A percentile compares a stretch with the other conserved stretches of the same genome.
Evolutionary conservation across 805 yeast species (phyloP).

Genomic region (Clavispora phyllophila): DNA sequence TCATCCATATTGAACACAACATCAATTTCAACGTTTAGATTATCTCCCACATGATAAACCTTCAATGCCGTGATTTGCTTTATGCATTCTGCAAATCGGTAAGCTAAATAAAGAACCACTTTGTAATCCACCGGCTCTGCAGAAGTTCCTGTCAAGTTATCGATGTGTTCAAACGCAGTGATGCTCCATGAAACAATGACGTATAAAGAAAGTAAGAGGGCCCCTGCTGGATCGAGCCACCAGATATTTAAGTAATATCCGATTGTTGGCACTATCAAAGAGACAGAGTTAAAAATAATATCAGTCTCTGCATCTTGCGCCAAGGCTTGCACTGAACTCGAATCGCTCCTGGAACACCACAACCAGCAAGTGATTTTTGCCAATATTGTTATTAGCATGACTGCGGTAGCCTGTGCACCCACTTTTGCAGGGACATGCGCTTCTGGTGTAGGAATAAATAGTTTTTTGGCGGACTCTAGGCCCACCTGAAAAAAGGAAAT

Average conservation of each 20-base stretch:
- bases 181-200: conserved; percentile 59
- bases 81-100: conserved; percentile 65
- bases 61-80: conserved; percentile 59
- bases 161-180: conserved; percentile 67
- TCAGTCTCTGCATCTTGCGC: conserved; percentile 83
- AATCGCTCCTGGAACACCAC: conserved; percentile 56
- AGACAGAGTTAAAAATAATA: conserved; percentile 65
- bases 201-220: conserved; percentile 55
- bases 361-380: conserved; percentile 57
- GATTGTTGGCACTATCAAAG: conserved; percentile 62
- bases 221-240: conserved; percentile 79
- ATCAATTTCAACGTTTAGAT: conserved; percentile 72
- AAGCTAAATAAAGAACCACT: conserved; percentile 61
- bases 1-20: conserved; percentile 46
- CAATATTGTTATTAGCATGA: conserved; percentile 61
- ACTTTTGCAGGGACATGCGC: conserved; percentile 41
- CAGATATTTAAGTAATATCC: conserved; percentile 51
- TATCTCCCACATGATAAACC: conserved; percentile 77
- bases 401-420: conserved; percentile 45
- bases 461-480: conserved; percentile 50
- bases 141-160: conserved; percentile 69
- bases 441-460: conserved; percentile 31
- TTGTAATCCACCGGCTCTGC: conserved; percentile 61
- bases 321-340: conserved; percentile 69
- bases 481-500: conserved; percentile 70